Conservation (phyloP, 805 yeast species). For the Wickerhamiella kazuoi region DNA sequence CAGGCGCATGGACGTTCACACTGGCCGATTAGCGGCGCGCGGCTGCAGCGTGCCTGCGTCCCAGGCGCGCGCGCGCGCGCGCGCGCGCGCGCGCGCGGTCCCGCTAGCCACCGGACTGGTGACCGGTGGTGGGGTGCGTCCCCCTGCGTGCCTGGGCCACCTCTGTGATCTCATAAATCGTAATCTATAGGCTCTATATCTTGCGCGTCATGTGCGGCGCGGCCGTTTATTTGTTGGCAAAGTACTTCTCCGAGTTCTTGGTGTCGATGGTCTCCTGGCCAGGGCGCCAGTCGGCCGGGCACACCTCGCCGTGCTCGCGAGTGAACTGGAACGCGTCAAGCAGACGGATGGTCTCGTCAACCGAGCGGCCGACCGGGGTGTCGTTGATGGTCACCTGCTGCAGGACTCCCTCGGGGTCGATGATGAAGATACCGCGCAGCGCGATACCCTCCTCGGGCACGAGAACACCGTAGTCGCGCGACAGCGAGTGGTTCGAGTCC, state of each 20-base stretch:
- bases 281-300: slow-evolving; percentile 98
- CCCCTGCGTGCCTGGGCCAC: no score
- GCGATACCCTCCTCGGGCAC: slow-evolving; percentile 93
- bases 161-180: no score
- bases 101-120: no score
- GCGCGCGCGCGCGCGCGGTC: no score
- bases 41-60: no score
- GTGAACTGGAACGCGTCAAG: slow-evolving; percentile 99
- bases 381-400: slow-evolving; percentile 98
- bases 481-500: slow-evolving; percentile 89
- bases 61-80: no score
- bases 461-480: slow-evolving; percentile 94
- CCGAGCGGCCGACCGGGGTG: slow-evolving; percentile 98
- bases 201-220: no score
- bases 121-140: no score
- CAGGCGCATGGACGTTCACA: slow-evolving; percentile 12
- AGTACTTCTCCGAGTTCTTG: slow-evolving; percentile 13
- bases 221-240: slow-evolving; percentile 9
- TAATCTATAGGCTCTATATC: no score
- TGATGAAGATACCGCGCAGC: slow-evolving; percentile 93
- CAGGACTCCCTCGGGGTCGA: slow-evolving; percentile 85
- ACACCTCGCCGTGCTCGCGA: slow-evolving; percentile 97
- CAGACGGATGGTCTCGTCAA: slow-evolving; percentile 93
- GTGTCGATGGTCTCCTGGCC: slow-evolving; percentile 79
- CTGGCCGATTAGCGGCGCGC: no score